These are phyloP conservation scores for Stachybotrys elegans DNA, from an alignment of 2,329 filamentous ascomycete species.

Conservation along the genomic window DNA sequence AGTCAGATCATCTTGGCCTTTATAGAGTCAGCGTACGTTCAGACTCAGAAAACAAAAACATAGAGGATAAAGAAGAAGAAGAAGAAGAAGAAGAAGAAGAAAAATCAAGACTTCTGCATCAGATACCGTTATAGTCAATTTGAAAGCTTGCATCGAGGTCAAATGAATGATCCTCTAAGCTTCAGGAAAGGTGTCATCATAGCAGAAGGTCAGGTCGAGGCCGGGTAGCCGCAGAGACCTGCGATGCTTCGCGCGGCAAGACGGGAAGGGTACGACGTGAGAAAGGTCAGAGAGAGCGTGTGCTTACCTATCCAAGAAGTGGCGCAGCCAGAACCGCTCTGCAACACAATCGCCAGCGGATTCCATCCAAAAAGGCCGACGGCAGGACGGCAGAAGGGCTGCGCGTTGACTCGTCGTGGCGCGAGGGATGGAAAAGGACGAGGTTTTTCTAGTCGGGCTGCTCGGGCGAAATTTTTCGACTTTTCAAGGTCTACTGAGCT, in stretches of 20 bases:
- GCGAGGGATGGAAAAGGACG: too few species aligned
- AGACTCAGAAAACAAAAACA: too few species aligned
- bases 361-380: too few species aligned
- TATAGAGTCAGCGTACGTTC: too few species aligned
- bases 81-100: constrained; percentile 8
- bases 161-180: constrained; percentile 57
- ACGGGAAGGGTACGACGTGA: constrained; percentile 7
- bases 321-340: constrained; percentile 14
- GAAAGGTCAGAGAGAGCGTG: constrained; percentile 1
- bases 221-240: too few species aligned
- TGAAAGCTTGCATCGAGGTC: constrained; percentile 56
- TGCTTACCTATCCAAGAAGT: constrained; percentile 26
- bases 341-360: too few species aligned
- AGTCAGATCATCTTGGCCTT: constrained; percentile 43
- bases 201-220: constrained; percentile 21
- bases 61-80: not conserved
- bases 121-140: constrained; percentile 99
- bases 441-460: too few species aligned
- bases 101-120: constrained; percentile 43
- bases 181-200: constrained; percentile 60
- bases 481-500: too few species aligned
- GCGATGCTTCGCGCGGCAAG: too few species aligned
- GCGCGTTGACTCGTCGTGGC: too few species aligned
- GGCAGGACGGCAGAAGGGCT: too few species aligned
- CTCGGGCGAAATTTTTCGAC: too few species aligned